Percentiles rank a stretch among this genome's conserved stretches.
These are phyloP conservation scores for Populus hybrid DNA, from an alignment of 441 rosid species.

Conservation along the genomic window DNA sequence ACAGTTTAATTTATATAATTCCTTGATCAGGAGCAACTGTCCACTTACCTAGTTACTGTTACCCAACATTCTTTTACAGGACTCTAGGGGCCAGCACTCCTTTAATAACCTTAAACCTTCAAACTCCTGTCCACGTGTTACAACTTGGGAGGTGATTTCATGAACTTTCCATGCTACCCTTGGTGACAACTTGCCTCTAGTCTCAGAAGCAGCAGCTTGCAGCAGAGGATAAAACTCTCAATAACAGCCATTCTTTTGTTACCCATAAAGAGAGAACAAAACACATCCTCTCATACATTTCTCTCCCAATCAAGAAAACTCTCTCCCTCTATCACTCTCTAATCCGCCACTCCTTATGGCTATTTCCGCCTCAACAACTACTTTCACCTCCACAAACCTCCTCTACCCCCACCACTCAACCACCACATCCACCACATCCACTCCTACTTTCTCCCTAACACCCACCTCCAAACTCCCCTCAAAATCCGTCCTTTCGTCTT, in stretches of 20 bases:
- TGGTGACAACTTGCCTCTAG: background rate
- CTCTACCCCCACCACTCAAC: slow-evolving; percentile 22
- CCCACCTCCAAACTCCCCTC: slow-evolving; percentile 21
- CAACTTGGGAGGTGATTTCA: background rate
- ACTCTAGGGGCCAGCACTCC: too few relatives aligned
- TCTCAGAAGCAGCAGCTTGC: slow-evolving; percentile 1
- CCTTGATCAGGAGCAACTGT: too few relatives aligned
- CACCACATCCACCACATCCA: slow-evolving; percentile 19
- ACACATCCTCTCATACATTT: slow-evolving; percentile 15
- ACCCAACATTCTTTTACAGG: too few relatives aligned
- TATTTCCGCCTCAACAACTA: slow-evolving; percentile 42
- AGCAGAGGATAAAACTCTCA: slow-evolving; percentile 17
- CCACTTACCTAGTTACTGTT: too few relatives aligned
- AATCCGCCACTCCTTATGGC: slow-evolving; percentile 33
- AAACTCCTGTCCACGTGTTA: slow-evolving; percentile 2
- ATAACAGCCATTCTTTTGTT: slow-evolving; percentile 20
- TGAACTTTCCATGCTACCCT: slow-evolving; percentile 2
- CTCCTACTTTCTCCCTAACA: slow-evolving; percentile 16
- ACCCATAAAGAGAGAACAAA: slow-evolving; percentile 31
- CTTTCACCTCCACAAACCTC: slow-evolving; percentile 32
- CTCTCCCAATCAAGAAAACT: background rate
- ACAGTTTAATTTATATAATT: too few relatives aligned
- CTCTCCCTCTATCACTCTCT: background rate
- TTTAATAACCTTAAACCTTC: background rate
- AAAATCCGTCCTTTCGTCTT: slow-evolving; percentile 42